Evolutionary conservation across 805 yeast genomes (phyloP), one percentile per base, ranked within the genome.

Genomic region (Candida wancherniae): DNA sequence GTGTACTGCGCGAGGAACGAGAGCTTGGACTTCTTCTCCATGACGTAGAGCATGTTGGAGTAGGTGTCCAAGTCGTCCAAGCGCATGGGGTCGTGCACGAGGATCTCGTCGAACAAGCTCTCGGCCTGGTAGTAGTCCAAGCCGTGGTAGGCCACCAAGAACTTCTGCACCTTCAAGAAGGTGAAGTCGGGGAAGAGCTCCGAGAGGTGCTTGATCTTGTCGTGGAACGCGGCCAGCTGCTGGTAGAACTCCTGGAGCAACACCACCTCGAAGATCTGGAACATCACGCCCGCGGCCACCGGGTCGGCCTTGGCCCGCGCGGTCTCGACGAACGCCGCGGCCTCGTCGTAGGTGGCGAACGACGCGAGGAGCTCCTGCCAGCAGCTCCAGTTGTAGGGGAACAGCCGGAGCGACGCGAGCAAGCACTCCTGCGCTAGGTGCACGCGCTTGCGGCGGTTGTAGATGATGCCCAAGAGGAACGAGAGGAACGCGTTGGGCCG

Each of bases 31-130:
- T 76, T 72, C 54, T 85, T 84, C 48, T 87, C 96, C 83, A 86
- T 84, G 22, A 92, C 97, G 50, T 88, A 92, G 21, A 92, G 67
- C 54, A 92, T 84, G 56, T 92, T 90, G n/a, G 97, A 88, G 56
- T 84, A 92, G 0, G 84, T 76, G 52, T 92, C 98, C 63, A 92
- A 65, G 47, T 88, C 95, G 48, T 92, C 97, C 14, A 92, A 63
- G 26, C 97, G 63, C 43, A 83, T 73, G 0, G 97, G 97, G 54
- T 92, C 97, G 14, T 61, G 61, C 6, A 67, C 51, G 15, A 88
- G 58, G 1, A 92, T 73, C 26, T 75, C 72, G 51, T 90, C 96
- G 53, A 90, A 92, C 3, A 83, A 58, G 30, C 63, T 51, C 46
- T 86, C 96, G 0, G 97, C 87, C 30, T 77, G 80, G 16, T 66